These are phyloP conservation scores for Hypoxylon fragiforme DNA, from an alignment of 495 filamentous ascomycete species.

Conservation along the genomic window DNA sequence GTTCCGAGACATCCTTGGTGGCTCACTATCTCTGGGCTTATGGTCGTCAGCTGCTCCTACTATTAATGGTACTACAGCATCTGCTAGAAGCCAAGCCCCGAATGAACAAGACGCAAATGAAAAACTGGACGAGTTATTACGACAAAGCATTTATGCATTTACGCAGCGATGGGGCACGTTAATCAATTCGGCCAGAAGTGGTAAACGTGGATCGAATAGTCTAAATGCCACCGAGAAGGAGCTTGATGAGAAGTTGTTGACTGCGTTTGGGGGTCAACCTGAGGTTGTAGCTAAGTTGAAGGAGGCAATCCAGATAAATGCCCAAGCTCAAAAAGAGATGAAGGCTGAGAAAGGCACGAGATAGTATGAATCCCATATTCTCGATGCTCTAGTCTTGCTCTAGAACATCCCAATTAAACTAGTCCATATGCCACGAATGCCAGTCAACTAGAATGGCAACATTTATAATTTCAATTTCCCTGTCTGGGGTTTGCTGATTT, in stretches of 20 bases:
- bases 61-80: constrained; percentile 11
- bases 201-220: constrained; percentile 44
- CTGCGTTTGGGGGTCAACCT: constrained; percentile 50
- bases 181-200: constrained; percentile 41
- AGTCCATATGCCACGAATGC: not conserved
- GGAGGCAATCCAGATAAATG: constrained; percentile 53
- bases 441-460: no score
- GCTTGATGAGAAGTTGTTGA: constrained; percentile 49
- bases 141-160: constrained; percentile 79
- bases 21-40: constrained; percentile 38
- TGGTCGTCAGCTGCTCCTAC: constrained; percentile 38
- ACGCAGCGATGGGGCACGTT: constrained; percentile 62
- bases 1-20: constrained; percentile 45
- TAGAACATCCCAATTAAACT: not conserved
- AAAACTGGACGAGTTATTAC: constrained; percentile 76
- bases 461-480: no score
- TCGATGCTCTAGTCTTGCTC: not conserved
- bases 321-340: constrained; percentile 42
- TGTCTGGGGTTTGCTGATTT: no score
- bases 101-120: constrained; percentile 67
- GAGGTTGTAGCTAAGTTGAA: constrained; percentile 54
- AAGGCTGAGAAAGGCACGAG: constrained; percentile 38
- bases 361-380: constrained; percentile 8
- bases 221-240: constrained; percentile 48
- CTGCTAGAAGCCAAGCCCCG: constrained; percentile 16